phyloP scores from a whole-genome alignment of 2,329 filamentous ascomycete genomes.

The Cordyceps cicadae region DNA sequence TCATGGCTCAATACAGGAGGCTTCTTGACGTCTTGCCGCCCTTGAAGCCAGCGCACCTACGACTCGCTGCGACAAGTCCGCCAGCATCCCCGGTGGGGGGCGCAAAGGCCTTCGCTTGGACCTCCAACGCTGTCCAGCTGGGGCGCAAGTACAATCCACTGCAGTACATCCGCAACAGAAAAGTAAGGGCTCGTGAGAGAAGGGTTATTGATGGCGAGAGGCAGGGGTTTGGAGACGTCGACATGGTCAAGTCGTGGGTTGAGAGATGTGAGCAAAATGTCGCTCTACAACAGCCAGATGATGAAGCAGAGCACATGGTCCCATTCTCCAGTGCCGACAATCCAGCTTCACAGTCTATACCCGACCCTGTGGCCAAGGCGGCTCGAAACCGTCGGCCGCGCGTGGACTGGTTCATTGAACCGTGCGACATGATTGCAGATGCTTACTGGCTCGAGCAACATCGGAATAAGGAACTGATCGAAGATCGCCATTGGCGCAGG shows the following conservation, averaged over 20 bases:
- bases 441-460: slow-evolving; percentile 82
- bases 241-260: slow-evolving; percentile 68
- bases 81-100: slow-evolving; percentile 30
- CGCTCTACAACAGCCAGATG: slow-evolving; percentile 17
- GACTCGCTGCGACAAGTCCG: slow-evolving; percentile 32
- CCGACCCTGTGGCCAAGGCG: slow-evolving; percentile 35
- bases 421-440: slow-evolving; percentile 82
- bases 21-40: slow-evolving; percentile 73
- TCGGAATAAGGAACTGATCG: slow-evolving; percentile 70
- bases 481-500: slow-evolving; percentile 67
- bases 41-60: slow-evolving; percentile 41
- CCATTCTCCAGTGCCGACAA: slow-evolving; percentile 39
- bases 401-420: slow-evolving; percentile 76
- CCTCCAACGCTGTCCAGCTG: slow-evolving; percentile 24
- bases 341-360: slow-evolving; percentile 32
- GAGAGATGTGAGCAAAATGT: slow-evolving; percentile 46
- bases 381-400: slow-evolving; percentile 62
- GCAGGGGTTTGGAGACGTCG: slow-evolving; percentile 69
- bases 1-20: slow-evolving; percentile 75
- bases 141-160: slow-evolving; percentile 82
- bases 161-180: slow-evolving; percentile 86
- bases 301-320: slow-evolving; percentile 28
- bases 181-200: slow-evolving; percentile 71
- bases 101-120: slow-evolving; percentile 10
- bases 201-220: slow-evolving; percentile 64